Percentiles rank a stretch among this genome's conserved stretches.
Evolutionary conservation across 2,329 filamentous ascomycete species (phyloP).

Genomic region (Fusarium sp.): DNA sequence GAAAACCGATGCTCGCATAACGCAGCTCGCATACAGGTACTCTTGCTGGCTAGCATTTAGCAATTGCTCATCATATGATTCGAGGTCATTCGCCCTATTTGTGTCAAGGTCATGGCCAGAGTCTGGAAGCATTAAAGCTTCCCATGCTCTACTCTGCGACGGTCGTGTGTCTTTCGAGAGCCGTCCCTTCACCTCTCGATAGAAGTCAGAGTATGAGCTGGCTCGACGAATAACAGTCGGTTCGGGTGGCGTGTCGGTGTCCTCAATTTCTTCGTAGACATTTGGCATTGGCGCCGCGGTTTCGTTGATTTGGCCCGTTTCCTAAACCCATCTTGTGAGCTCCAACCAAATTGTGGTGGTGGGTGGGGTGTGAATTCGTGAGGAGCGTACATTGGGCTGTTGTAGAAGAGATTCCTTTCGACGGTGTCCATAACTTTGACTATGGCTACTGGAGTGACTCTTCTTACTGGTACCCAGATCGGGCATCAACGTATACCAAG

Average conservation of each 20-base stretch:
- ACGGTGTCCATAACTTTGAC: constrained; percentile 66
- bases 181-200: constrained; percentile 71
- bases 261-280: constrained; percentile 69
- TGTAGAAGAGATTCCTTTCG: constrained; percentile 78
- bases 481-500: constrained; percentile 84
- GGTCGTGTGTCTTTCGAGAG: constrained; percentile 64
- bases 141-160: constrained; percentile 61
- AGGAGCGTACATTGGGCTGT: constrained; percentile 67
- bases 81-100: constrained; percentile 39
- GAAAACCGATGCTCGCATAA: background rate
- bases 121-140: constrained; percentile 61
- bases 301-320: constrained; percentile 64
- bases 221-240: constrained; percentile 75
- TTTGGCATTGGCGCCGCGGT: constrained; percentile 69
- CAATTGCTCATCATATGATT: constrained; percentile 72
- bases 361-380: constrained; percentile 23
- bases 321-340: constrained; percentile 58
- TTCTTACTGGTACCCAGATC: constrained; percentile 68
- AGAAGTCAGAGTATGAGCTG: constrained; percentile 82
- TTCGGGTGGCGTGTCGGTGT: constrained; percentile 72
- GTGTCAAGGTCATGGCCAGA: constrained; percentile 39
- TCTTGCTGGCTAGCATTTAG: constrained; percentile 86
- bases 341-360: constrained; percentile 34
- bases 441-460: constrained; percentile 59
- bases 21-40: constrained; percentile 74